phyloP scores from a whole-genome alignment of 495 filamentous ascomycete species.

The Xylaria cubensis region DNA sequence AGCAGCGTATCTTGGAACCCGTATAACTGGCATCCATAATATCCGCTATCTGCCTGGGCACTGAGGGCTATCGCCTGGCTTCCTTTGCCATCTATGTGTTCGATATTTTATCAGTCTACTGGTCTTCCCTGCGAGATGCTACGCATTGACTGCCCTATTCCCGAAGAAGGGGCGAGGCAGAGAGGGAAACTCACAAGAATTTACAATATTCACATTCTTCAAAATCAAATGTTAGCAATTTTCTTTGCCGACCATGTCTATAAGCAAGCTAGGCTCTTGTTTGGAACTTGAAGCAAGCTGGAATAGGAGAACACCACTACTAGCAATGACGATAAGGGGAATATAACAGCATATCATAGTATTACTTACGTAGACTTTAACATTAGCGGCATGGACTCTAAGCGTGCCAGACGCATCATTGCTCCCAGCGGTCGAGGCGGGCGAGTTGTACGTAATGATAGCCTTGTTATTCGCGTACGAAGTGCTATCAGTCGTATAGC shows the following conservation, averaged over 20 bases:
- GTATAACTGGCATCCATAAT: conserved; percentile 63
- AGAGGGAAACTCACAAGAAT: conserved; percentile 45
- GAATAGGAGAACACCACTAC: background rate
- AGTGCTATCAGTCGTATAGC: conserved; percentile 63
- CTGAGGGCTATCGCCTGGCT: conserved; percentile 66
- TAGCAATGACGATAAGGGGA: background rate
- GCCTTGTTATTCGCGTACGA: conserved; percentile 64
- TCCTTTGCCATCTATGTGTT: conserved; percentile 49
- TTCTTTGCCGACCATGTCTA: background rate
- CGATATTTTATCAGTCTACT: background rate
- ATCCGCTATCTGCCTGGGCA: conserved; percentile 61
- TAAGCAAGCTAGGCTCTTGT: background rate
- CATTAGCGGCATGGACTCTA: conserved; percentile 55
- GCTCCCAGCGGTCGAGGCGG: conserved; percentile 49
- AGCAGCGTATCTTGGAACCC: conserved; percentile 71
- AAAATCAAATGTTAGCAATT: conserved; percentile 15
- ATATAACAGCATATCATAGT: background rate
- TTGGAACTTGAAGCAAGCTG: background rate
- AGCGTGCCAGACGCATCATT: conserved; percentile 62
- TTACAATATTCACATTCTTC: conserved; percentile 65
- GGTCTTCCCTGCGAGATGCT: background rate
- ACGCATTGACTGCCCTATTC: background rate
- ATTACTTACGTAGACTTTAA: conserved; percentile 57
- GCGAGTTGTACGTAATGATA: conserved; percentile 58
- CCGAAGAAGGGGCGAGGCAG: background rate